Percentiles rank a stretch among this genome's conserved stretches.
Conservation (phyloP, 1,284 basidiomycete genomes). For the Ceratobasidium sp. region DNA sequence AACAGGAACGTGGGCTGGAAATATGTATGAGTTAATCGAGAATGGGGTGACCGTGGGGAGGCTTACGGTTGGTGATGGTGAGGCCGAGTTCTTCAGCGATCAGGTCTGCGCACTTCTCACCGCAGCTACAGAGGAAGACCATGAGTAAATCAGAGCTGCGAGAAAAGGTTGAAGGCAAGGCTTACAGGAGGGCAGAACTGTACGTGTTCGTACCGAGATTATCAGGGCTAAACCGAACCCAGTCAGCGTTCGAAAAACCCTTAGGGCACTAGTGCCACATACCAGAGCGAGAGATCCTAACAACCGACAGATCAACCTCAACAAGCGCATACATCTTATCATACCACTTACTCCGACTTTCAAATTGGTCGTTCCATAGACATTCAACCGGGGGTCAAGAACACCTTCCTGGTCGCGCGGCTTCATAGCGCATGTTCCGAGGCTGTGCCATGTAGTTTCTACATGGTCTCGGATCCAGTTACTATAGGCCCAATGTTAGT, state of each 20-base stretch:
- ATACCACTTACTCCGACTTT: conserved; percentile 65
- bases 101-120: conserved; percentile 75
- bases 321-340: no score
- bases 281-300: conserved; percentile 44
- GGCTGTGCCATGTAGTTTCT: conserved; percentile 81
- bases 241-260: not conserved
- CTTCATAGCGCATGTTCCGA: conserved; percentile 78
- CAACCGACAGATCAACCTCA: no score
- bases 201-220: conserved; percentile 72
- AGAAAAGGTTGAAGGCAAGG: not conserved
- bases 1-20: conserved; percentile 26
- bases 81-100: conserved; percentile 74
- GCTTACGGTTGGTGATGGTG: conserved; percentile 29
- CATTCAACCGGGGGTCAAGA: conserved; percentile 72
- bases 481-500: not conserved
- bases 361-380: conserved; percentile 79
- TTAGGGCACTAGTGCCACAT: not conserved
- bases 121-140: conserved; percentile 74
- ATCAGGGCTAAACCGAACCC: conserved; percentile 60
- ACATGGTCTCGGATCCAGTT: conserved; percentile 66
- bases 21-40: not conserved
- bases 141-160: conserved; percentile 56
- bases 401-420: conserved; percentile 82
- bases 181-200: conserved; percentile 29
- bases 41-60: not conserved